Percentiles rank a stretch among this genome's conserved stretches.
phyloP scores from a whole-genome alignment of 2,329 filamentous ascomycete species.

The Phaeosphaeria sp. region DNA sequence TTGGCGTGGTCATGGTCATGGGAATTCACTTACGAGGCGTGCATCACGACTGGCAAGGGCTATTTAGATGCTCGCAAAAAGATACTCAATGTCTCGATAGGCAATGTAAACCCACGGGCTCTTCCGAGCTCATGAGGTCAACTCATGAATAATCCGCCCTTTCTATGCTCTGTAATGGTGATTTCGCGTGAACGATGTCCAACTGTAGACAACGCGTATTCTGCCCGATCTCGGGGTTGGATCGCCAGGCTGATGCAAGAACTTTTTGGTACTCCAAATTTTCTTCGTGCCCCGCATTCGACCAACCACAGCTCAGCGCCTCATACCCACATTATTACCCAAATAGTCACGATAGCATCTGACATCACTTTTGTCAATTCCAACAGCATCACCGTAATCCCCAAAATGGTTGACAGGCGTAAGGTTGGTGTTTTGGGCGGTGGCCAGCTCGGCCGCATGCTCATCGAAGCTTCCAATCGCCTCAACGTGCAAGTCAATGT shows the following conservation, averaged over 20 bases:
- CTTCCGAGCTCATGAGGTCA: conserved; percentile 41
- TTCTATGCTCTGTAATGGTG: background rate
- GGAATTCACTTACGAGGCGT: conserved; percentile 45
- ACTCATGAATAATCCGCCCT: conserved; percentile 30
- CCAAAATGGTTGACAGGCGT: conserved; percentile 38
- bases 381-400: conserved; percentile 4
- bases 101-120: conserved; percentile 43
- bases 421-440: conserved; percentile 50
- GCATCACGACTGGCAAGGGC: conserved; percentile 46
- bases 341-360: conserved; percentile 24
- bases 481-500: conserved; percentile 81
- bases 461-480: conserved; percentile 82
- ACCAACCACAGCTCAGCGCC: conserved; percentile 22
- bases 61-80: conserved; percentile 45
- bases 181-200: background rate
- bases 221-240: conserved; percentile 6
- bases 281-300: conserved; percentile 32
- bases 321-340: conserved; percentile 18
- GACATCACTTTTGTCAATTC: conserved; percentile 8
- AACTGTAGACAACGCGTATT: background rate
- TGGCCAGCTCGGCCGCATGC: conserved; percentile 83
- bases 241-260: background rate
- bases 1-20: conserved; percentile 47
- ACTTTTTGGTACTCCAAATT: conserved; percentile 20
- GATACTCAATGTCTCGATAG: conserved; percentile 46